These are phyloP conservation scores for Fusarium phyllophilum DNA, from an alignment of 2,329 filamentous ascomycete species.

Conservation along the genomic window DNA sequence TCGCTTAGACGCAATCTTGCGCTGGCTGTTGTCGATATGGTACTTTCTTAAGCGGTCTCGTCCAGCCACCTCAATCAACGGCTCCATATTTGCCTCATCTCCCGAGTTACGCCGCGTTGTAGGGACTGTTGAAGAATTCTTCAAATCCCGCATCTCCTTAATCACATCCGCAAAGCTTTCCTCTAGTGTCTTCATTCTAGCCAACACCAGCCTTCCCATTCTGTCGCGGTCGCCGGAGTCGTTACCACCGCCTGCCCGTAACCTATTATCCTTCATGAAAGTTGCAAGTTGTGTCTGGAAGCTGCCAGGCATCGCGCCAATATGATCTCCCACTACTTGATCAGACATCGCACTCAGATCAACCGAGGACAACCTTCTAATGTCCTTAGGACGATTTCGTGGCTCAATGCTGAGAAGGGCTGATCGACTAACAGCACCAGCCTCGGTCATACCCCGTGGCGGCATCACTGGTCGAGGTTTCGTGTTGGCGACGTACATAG, in stretches of 20 bases:
- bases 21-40: slow-evolving; percentile 39
- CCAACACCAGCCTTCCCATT: slow-evolving; percentile 83
- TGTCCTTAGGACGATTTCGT: slow-evolving; percentile 51
- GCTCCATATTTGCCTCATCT: slow-evolving; percentile 49
- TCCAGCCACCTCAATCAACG: slow-evolving; percentile 50
- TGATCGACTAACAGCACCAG: slow-evolving; percentile 52
- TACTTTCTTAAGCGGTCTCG: slow-evolving; percentile 42
- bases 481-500: slow-evolving; percentile 56
- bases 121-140: slow-evolving; percentile 57
- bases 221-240: slow-evolving; percentile 66
- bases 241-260: slow-evolving; percentile 56
- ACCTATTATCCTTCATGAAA: slow-evolving; percentile 65
- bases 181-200: slow-evolving; percentile 91
- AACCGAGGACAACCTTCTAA: slow-evolving; percentile 68
- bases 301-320: slow-evolving; percentile 74
- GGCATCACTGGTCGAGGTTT: slow-evolving; percentile 68
- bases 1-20: slow-evolving; percentile 47
- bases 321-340: slow-evolving; percentile 66
- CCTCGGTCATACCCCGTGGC: slow-evolving; percentile 50
- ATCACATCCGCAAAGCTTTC: slow-evolving; percentile 91
- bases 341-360: slow-evolving; percentile 81
- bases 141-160: slow-evolving; percentile 77
- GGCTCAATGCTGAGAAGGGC: slow-evolving; percentile 64
- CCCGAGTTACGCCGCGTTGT: slow-evolving; percentile 63
- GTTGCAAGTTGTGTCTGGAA: slow-evolving; percentile 85